Evolutionary conservation across 2,329 filamentous ascomycete species (phyloP).

Genomic region (Trichoderma sp.): DNA sequence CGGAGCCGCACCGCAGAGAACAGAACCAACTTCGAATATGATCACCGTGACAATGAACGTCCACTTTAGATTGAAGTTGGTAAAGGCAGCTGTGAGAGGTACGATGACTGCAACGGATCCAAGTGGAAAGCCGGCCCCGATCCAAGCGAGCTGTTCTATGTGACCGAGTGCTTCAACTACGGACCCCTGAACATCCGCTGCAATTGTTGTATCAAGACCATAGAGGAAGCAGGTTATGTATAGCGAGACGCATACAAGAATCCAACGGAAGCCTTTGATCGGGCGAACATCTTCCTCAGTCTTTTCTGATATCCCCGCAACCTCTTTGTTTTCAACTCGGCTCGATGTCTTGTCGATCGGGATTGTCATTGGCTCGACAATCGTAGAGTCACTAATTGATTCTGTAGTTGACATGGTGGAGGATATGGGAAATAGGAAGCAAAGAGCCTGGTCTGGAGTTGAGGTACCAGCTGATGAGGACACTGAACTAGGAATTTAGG

Average conservation of each 20-base stretch:
- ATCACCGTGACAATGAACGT: background rate
- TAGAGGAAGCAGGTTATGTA: background rate
- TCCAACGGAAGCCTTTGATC: background rate
- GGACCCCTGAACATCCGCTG: background rate
- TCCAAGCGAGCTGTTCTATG: background rate
- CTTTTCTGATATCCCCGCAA: background rate
- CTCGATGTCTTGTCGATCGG: background rate
- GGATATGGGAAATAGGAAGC: background rate
- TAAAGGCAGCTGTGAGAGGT: background rate
- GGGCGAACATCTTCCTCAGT: background rate
- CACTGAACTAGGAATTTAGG: background rate
- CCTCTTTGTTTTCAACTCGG: background rate
- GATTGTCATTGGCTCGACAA: background rate
- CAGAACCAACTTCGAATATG: constrained; percentile 33
- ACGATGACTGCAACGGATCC: background rate
- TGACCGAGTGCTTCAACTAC: background rate
- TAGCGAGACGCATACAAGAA: background rate
- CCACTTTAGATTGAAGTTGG: background rate
- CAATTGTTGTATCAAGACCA: background rate
- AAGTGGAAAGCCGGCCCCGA: background rate
- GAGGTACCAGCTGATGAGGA: background rate
- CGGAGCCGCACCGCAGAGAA: constrained; percentile 45
- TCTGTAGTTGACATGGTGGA: background rate
- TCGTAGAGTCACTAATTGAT: background rate
- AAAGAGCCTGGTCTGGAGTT: background rate